Conservation (phyloP, 805 yeast species). For the Starmerella ratchasimensis region DNA sequence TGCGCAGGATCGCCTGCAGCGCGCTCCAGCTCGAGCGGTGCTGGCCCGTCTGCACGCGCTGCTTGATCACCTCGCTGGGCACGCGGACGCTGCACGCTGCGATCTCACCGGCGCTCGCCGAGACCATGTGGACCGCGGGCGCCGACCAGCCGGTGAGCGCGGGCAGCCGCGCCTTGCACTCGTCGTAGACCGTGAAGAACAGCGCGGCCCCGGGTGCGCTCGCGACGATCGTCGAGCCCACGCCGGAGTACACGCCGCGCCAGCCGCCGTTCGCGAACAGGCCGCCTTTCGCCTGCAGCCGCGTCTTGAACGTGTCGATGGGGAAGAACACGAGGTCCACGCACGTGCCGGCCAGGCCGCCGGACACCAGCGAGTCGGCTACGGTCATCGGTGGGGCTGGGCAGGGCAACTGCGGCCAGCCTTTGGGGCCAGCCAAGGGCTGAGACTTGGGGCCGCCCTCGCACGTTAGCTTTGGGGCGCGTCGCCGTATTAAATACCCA, state of each 20-base stretch:
- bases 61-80: slow-evolving; percentile 94
- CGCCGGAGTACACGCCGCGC: slow-evolving; percentile 76
- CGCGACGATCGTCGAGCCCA: slow-evolving; percentile 87
- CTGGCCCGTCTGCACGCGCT: slow-evolving; percentile 71
- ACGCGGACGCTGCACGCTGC: slow-evolving; percentile 91
- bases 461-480: no score
- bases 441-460: no score
- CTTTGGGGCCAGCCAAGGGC: no score
- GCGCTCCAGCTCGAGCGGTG: slow-evolving; percentile 51
- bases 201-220: slow-evolving; percentile 80
- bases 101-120: slow-evolving; percentile 82
- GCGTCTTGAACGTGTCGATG: slow-evolving; percentile 84
- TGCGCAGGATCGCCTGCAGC: slow-evolving; percentile 44
- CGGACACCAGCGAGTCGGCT: slow-evolving; percentile 28
- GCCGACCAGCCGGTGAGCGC: slow-evolving; percentile 6
- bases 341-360: slow-evolving; percentile 93
- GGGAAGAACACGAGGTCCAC: slow-evolving; percentile 94
- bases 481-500: no score
- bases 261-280: slow-evolving; percentile 89
- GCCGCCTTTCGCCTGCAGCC: slow-evolving; percentile 92
- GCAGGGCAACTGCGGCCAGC: no score
- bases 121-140: slow-evolving; percentile 58
- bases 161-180: slow-evolving; percentile 13
- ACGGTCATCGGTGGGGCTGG: slow-evolving; percentile 10
- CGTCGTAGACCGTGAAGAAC: slow-evolving; percentile 72